Base-by-base conservation (phyloP, 352 stramenopile species). In the Phytophthora fragariaefolia region DNA sequence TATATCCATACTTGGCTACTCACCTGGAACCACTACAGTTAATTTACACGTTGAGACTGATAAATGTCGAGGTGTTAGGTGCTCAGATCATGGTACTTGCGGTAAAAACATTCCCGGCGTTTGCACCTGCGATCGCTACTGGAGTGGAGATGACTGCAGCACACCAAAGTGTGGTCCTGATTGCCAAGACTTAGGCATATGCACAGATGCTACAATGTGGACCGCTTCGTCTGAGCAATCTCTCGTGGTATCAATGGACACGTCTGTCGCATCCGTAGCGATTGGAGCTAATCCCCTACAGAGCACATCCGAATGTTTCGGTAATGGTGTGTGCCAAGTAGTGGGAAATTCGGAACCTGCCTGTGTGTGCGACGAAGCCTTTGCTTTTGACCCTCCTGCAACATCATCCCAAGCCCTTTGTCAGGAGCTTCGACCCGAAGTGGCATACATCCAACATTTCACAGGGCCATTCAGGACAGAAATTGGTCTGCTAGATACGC, bases 91-190 rank as follows among this genome's bases (percentile, higher is more conserved):
- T 26, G 86, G 84, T n/a, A 62, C 4, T 2, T 92, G 84, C 26
- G 81, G 83, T n/a, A 60, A 83, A 61, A 77, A 88, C 43, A 87
- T 76, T 28, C 77, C 82, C 23, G 87, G 85, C 20, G 72, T 94
- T 0, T 95, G 85, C 42, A 79, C 66, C 5, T 95, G 87, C 54
- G 69, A 92, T 63, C 82, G 81, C 8, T 91, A 89, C 45, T 95
- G 83, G 84, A 89, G 74, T 18, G 87, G 83, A 0, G 81, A 91
- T 6, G 82, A 90, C 51, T 95, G 87, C 54, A 92, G 76, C 34
- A 66, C 89, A 4, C 83, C 85, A 6, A 85, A 82, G 52, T 95
- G 87, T 47, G 85, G 83, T 0, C 85, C 84, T 0, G 85, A 94
- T 57, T 93, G 87, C 23, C 42, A 82, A 15, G 86, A 92, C 45